Conservation (phyloP, 768 basidiomycete genomes). For the Lanmaoa rubissima region DNA sequence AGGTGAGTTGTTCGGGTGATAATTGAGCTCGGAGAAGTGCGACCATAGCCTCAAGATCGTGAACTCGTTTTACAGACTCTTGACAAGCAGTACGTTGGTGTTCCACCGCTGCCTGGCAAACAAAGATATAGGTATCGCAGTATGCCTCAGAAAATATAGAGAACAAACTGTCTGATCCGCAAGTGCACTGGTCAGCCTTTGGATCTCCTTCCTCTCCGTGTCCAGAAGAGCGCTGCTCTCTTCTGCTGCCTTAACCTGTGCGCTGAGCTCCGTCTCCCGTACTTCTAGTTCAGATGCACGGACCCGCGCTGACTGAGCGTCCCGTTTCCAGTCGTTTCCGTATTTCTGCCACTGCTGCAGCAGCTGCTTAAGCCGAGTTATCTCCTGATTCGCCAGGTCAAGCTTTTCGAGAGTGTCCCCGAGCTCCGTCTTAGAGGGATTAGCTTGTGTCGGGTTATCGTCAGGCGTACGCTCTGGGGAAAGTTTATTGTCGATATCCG, state of each 20-base stretch:
- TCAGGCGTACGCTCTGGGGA: slow-evolving; percentile 7
- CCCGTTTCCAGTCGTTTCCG: slow-evolving; percentile 25
- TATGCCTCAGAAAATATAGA: neutral
- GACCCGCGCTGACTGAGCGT: slow-evolving; percentile 13
- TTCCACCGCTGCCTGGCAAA: slow-evolving; percentile 13
- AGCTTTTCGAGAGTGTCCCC: slow-evolving; percentile 12
- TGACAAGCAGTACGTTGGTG: slow-evolving; percentile 10
- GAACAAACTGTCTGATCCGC: slow-evolving; percentile 24
- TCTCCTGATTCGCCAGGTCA: slow-evolving; percentile 14
- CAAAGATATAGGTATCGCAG: neutral
- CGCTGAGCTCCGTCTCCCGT: slow-evolving; percentile 9
- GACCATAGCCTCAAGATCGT: slow-evolving; percentile 19
- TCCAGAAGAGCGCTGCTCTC: slow-evolving; percentile 7
- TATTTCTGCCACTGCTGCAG: slow-evolving; percentile 27
- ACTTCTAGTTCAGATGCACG: slow-evolving; percentile 13
- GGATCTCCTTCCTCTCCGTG: slow-evolving; percentile 11
- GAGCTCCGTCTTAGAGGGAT: slow-evolving; percentile 1
- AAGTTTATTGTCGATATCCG: neutral
- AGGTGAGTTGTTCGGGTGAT: slow-evolving; percentile 19
- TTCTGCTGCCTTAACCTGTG: slow-evolving; percentile 13
- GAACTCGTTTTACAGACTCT: slow-evolving; percentile 12
- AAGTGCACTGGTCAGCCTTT: slow-evolving; percentile 15
- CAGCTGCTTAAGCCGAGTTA: slow-evolving; percentile 19
- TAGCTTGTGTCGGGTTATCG: neutral
- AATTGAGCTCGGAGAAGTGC: slow-evolving; percentile 17